phyloP scores from a whole-genome alignment of 2,329 filamentous ascomycete genomes.

The Aspergillus sp. region DNA sequence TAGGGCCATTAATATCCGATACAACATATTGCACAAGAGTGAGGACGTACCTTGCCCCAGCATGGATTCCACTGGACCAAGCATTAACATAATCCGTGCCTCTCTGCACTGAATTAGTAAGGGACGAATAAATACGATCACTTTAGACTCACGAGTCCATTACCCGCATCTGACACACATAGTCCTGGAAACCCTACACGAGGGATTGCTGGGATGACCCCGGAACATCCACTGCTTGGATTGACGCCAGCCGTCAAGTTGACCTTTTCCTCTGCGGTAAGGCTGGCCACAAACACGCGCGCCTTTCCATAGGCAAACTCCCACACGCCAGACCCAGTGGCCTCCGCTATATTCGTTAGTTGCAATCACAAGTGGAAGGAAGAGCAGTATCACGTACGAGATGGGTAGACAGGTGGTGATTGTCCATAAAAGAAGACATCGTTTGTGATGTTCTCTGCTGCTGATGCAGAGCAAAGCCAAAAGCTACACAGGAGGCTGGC shows the following conservation, averaged over 20 bases:
- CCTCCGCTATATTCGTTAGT: constrained; percentile 10
- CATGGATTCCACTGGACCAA: constrained; percentile 17
- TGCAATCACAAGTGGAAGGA: too few species aligned
- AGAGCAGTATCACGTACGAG: constrained; percentile 9
- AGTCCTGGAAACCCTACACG: constrained; percentile 29
- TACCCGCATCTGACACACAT: constrained; percentile 37
- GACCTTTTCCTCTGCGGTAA: constrained; percentile 38
- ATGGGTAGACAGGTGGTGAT: constrained; percentile 17
- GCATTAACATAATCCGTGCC: constrained; percentile 21
- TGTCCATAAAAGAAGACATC: constrained; percentile 18
- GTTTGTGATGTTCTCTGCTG: constrained; percentile 14
- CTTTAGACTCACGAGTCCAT: constrained; percentile 25
- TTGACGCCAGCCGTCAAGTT: constrained; percentile 24
- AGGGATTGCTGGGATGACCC: constrained; percentile 24
- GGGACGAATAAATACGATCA: neutral
- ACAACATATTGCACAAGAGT: neutral
- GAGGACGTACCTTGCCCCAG: constrained; percentile 19
- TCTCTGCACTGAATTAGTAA: constrained; percentile 12
- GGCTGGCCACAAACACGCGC: constrained; percentile 28
- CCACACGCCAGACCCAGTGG: constrained; percentile 27
- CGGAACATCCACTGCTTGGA: constrained; percentile 21
- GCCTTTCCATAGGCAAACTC: constrained; percentile 30
- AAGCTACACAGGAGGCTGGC: constrained; percentile 2
- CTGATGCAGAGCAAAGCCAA: constrained; percentile 6
- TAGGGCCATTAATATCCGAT: neutral